A percentile compares a stretch with the other conserved stretches of the same genome.
phyloP scores from a whole-genome alignment of 225 moss, liverwort and hornwort species.

The Polytrichum commune region DNA sequence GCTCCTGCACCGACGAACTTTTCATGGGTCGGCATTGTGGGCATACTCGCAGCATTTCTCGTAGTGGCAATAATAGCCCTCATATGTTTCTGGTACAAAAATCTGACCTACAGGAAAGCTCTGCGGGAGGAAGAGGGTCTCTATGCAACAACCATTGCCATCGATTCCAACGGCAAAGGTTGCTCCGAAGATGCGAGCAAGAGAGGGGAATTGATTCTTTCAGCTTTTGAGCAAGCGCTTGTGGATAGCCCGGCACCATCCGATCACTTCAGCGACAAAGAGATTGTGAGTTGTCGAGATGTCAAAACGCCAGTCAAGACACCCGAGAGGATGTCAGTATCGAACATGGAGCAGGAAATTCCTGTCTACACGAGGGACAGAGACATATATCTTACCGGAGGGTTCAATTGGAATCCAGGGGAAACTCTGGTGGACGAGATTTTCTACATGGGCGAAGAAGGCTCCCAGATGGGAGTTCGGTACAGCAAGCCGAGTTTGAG shows the following conservation, averaged over 20 bases:
- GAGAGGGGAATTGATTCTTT: constrained; percentile 21
- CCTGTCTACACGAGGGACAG: constrained; percentile 26
- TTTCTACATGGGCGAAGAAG: constrained; percentile 44
- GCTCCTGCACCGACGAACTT: constrained; percentile 18
- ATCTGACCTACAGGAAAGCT: constrained; percentile 33
- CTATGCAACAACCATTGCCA: constrained; percentile 28
- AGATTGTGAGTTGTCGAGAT: constrained; percentile 3
- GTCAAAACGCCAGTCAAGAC: neutral
- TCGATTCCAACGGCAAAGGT: constrained; percentile 19
- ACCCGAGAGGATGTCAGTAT: neutral
- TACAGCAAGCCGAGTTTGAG: constrained; percentile 31
- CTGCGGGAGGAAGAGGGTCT: constrained; percentile 36
- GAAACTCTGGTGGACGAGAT: constrained; percentile 29
- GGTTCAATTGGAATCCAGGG: constrained; percentile 18
- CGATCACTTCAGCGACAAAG: constrained; percentile 8
- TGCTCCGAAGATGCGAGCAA: constrained; percentile 32
- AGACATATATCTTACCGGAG: constrained; percentile 1
- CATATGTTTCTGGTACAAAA: constrained; percentile 35
- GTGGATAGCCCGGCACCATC: constrained; percentile 6
- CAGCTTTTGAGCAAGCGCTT: constrained; percentile 25
- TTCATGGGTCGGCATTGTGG: constrained; percentile 45
- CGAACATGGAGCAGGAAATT: constrained; percentile 21
- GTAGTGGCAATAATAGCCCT: constrained; percentile 16
- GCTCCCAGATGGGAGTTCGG: constrained; percentile 45
- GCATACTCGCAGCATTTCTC: constrained; percentile 38